Base-by-base conservation (phyloP, 2,329 filamentous ascomycete genomes). In the Keithomyces neogunnii region DNA sequence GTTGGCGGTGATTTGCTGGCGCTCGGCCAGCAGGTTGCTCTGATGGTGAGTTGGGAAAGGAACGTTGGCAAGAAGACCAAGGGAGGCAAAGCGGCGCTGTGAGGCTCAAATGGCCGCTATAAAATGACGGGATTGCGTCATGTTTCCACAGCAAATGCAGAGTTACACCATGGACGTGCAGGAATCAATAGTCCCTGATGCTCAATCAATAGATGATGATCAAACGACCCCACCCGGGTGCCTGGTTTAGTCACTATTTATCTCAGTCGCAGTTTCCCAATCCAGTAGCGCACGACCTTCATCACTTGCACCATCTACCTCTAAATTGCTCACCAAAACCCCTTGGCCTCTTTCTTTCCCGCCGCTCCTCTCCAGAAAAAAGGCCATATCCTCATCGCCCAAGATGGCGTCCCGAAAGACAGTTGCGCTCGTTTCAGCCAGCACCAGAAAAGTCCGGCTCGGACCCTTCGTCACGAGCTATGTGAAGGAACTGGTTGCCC, bases 401-500 rank as follows among this genome's bases (percentile, higher is more conserved):
- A 51, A 33, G 28, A 53, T 51, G 43, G 49, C 46, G 13, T 11
- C 43, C 1, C 28, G 9, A 5, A 49, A 45, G 47, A 57, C 38
- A 13, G 60, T 72, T 36, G 70, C 68, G 48, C 47, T 72, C 56
- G 63, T 72, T 45, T 66, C 63, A 38, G 62, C 63, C 57, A 69
- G 66, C 57, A 65, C 65, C 32, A 67, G 68, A 13, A 57, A 57
- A 2, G 57, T 59, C 3, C 63, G 69, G 26, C 56, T 67, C 28
- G 69, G 69, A 4, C 63, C 63, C 2, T 59, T 59, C 29, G 62
- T 73, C 10, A 62, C 67, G 5, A 57, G 54, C n/a, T 56, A 69
- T 47, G 64, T 72, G 47, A 56, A 59, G 35, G 55, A 58, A 13
- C 50, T 58, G 36, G 50, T 70, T 26, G 54, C 63, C 48, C 54